Evolutionary conservation across 805 yeast genomes (phyloP).

Genomic region (Kodamaea kakaduensis): DNA sequence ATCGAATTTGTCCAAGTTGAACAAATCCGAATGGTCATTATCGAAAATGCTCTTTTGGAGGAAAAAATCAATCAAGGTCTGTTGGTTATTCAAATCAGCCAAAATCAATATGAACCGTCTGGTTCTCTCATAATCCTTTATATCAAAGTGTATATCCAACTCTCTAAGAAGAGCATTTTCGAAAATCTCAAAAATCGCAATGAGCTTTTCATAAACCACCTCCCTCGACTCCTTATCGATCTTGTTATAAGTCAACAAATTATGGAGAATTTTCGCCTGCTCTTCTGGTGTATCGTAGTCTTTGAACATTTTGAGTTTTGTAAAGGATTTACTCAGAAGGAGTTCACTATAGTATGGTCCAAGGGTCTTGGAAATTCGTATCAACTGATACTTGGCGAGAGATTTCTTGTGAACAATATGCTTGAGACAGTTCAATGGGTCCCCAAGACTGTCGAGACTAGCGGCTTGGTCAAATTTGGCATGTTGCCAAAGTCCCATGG

Average conservation of each 20-base stretch:
- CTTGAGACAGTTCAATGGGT: slow-evolving; percentile 37
- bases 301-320: slow-evolving; percentile 43
- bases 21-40: slow-evolving; percentile 27
- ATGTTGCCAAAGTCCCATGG: slow-evolving; percentile 38
- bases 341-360: slow-evolving; percentile 46
- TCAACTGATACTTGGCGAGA: slow-evolving; percentile 37
- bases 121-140: slow-evolving; percentile 41
- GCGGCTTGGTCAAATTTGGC: slow-evolving; percentile 7
- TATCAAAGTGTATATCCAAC: slow-evolving; percentile 54
- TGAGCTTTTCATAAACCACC: slow-evolving; percentile 40
- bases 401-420: slow-evolving; percentile 20
- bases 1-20: slow-evolving; percentile 27
- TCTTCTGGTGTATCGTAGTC: slow-evolving; percentile 47
- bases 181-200: slow-evolving; percentile 60
- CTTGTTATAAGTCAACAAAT: slow-evolving; percentile 37
- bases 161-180: slow-evolving; percentile 68
- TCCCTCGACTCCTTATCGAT: slow-evolving; percentile 30
- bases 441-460: slow-evolving; percentile 9
- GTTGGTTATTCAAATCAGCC: slow-evolving; percentile 35
- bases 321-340: slow-evolving; percentile 35
- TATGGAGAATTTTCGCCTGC: slow-evolving; percentile 44
- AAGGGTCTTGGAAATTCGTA: slow-evolving; percentile 36
- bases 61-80: slow-evolving; percentile 42
- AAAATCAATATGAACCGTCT: slow-evolving; percentile 33
- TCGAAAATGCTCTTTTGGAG: slow-evolving; percentile 41